These are phyloP conservation scores for Diophrys sp. DNA, from an alignment of 73 alveolate genomes.

Conservation along the genomic window DNA sequence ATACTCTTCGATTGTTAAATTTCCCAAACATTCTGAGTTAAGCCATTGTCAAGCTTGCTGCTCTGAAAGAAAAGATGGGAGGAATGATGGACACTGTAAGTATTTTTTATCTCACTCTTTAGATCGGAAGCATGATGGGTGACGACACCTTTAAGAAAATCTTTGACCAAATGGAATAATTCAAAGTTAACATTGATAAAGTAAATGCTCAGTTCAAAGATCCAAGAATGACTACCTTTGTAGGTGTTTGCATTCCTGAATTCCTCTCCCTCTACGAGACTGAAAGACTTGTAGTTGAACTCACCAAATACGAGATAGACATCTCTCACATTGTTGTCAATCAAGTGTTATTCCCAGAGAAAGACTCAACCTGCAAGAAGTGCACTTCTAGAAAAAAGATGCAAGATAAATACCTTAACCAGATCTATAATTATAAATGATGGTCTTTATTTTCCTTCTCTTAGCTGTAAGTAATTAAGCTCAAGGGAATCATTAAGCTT, in stretches of 20 bases:
- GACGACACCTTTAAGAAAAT: slow-evolving; percentile 67
- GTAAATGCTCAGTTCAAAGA: slow-evolving; percentile 88
- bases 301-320: slow-evolving; percentile 94
- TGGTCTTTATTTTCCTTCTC: too few relatives aligned
- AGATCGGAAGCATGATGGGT: slow-evolving; percentile 45
- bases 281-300: slow-evolving; percentile 95
- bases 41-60: slow-evolving; percentile 82
- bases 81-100: slow-evolving; percentile 58
- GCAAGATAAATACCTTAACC: slow-evolving; percentile 95
- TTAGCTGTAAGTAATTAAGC: too few relatives aligned
- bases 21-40: slow-evolving; percentile 96
- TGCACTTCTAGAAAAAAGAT: slow-evolving; percentile 93
- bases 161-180: slow-evolving; percentile 77
- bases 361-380: slow-evolving; percentile 84
- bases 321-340: slow-evolving; percentile 95
- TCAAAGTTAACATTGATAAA: slow-evolving; percentile 86
- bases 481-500: too few relatives aligned
- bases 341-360: slow-evolving; percentile 94
- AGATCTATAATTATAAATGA: too few relatives aligned
- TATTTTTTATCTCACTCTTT: neutral
- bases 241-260: slow-evolving; percentile 99
- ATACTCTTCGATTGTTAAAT: slow-evolving; percentile 94
- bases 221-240: slow-evolving; percentile 90
- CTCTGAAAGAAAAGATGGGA: slow-evolving; percentile 88
- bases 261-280: slow-evolving; percentile 97